phyloP scores from a whole-genome alignment of 2,329 filamentous ascomycete genomes.

The Scleromitrula shiraiana region DNA sequence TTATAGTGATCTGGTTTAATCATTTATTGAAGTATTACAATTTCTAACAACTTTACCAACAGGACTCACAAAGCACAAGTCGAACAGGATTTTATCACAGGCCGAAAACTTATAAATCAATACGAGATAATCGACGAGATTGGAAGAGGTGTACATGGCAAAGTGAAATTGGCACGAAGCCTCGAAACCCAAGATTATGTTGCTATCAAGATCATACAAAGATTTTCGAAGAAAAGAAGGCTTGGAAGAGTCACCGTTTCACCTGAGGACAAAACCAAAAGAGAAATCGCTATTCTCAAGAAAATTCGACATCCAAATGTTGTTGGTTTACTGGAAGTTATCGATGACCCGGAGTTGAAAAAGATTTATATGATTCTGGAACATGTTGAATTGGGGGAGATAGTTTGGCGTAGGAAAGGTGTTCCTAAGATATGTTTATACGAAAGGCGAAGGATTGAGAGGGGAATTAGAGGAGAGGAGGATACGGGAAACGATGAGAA shows the following conservation, averaged over 20 bases:
- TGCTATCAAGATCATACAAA: slow-evolving; percentile 96
- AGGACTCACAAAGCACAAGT: slow-evolving; percentile 87
- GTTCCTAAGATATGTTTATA: slow-evolving; percentile 73
- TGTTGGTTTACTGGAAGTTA: slow-evolving; percentile 90
- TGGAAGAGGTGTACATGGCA: slow-evolving; percentile 90
- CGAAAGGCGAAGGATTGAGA: slow-evolving; percentile 74
- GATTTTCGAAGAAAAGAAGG: slow-evolving; percentile 86
- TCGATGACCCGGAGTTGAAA: slow-evolving; percentile 90
- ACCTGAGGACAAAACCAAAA: slow-evolving; percentile 75
- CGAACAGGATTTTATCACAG: slow-evolving; percentile 80
- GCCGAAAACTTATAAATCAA: slow-evolving; percentile 93
- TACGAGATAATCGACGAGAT: slow-evolving; percentile 97
- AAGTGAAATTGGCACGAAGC: slow-evolving; percentile 90
- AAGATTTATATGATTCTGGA: slow-evolving; percentile 99
- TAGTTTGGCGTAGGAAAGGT: slow-evolving; percentile 87
- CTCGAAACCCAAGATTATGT: slow-evolving; percentile 69
- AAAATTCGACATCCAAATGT: slow-evolving; percentile 98
- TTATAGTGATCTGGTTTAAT: too few species aligned
- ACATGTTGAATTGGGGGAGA: slow-evolving; percentile 88
- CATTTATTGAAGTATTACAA: not conserved
- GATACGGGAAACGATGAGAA: slow-evolving; percentile 49
- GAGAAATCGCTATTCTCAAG: slow-evolving; percentile 95
- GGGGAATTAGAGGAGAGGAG: slow-evolving; percentile 55
- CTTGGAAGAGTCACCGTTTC: slow-evolving; percentile 73
- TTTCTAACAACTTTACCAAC: slow-evolving; percentile 18